Base-by-base conservation (phyloP, 345 rosid genomes). In the Pugionium dolabratum region DNA sequence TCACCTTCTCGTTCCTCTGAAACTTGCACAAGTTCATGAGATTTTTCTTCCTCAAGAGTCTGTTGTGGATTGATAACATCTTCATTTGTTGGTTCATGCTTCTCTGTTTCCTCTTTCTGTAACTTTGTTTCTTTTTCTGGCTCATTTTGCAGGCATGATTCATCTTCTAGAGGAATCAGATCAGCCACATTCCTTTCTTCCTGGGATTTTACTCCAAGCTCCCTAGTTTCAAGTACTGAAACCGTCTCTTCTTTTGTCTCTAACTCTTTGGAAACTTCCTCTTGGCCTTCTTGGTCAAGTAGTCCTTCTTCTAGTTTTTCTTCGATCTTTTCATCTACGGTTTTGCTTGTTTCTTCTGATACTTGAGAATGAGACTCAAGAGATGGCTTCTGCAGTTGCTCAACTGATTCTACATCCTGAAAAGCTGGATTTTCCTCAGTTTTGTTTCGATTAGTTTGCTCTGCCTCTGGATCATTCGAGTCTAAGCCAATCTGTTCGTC, bases 261-360 rank as follows among this genome's bases (percentile, higher is more conserved):
- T 67, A 32, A 47, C 36, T 44, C 65, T 50, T 11, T 25, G 1
- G 41, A 32, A 60, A 48, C 61, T 11, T 72, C 27, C 32, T 5
- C 66, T 34, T 39, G 34, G 31, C 5, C 42, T 42, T 72, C 54
- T 63, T 66, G 67, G 9, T 67, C 25, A 7, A 5, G 5, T 30
- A 11, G 2, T 54, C 1, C 32, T 60, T 62, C 69, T 62, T 67
- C 54, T 10, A 26, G 4, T 49, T 56, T 43, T 45, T 31, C 56
- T 37, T 49, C 37, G 8, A 32, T 32, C 5, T 10, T 58, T 25
- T 67, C 66, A 33, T 61, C 64, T 66, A 54, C 29, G 7, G 33
- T 44, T 43, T 65, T 51, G 42, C 31, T 72, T 37, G 60, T 48
- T 74, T 72, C 79, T 41, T 66, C 56, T 9, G 62, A 66, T 40